These are phyloP conservation scores for Termitomyces sp. DNA, from an alignment of 768 basidiomycete species.

Conservation along the genomic window DNA sequence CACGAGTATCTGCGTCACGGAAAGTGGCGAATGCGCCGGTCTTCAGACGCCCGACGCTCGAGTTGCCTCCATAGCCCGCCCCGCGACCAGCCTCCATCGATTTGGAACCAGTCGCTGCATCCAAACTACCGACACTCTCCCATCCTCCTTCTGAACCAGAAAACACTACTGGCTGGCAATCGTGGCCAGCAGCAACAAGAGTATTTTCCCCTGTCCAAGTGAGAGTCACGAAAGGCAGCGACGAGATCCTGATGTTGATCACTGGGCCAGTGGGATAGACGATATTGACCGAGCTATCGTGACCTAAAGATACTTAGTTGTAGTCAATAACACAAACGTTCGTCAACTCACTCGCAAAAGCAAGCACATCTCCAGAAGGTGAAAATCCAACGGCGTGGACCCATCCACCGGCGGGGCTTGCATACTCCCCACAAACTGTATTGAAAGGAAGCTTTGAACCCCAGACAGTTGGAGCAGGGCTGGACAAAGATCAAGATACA, in stretches of 20 bases:
- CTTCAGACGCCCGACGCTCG: constrained; percentile 73
- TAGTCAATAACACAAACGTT: background rate
- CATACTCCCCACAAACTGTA: constrained; percentile 93
- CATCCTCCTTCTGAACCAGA: constrained; percentile 74
- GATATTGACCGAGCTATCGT: constrained; percentile 91
- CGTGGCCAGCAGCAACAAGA: constrained; percentile 92
- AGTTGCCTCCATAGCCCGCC: constrained; percentile 42
- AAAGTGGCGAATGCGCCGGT: constrained; percentile 94
- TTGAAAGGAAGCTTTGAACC: constrained; percentile 98
- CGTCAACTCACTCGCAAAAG: constrained; percentile 80
- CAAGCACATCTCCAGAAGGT: constrained; percentile 90
- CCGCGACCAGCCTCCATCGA: constrained; percentile 35
- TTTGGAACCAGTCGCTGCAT: constrained; percentile 62
- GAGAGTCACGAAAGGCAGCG: constrained; percentile 81
- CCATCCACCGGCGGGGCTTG: constrained; percentile 91
- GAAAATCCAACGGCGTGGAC: constrained; percentile 96
- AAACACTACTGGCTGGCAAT: constrained; percentile 93
- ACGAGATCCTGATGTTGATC: constrained; percentile 69
- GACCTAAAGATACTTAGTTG: constrained; percentile 47
- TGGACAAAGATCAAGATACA: constrained; percentile 25
- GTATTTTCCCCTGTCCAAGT: constrained; percentile 81
- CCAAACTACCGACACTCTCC: constrained; percentile 77
- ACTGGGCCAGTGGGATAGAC: constrained; percentile 87
- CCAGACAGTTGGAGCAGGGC: constrained; percentile 89
- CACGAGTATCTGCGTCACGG: constrained; percentile 85